Base-by-base conservation (phyloP, 1,284 basidiomycete genomes). In the Ceratobasidium theobromae region DNA sequence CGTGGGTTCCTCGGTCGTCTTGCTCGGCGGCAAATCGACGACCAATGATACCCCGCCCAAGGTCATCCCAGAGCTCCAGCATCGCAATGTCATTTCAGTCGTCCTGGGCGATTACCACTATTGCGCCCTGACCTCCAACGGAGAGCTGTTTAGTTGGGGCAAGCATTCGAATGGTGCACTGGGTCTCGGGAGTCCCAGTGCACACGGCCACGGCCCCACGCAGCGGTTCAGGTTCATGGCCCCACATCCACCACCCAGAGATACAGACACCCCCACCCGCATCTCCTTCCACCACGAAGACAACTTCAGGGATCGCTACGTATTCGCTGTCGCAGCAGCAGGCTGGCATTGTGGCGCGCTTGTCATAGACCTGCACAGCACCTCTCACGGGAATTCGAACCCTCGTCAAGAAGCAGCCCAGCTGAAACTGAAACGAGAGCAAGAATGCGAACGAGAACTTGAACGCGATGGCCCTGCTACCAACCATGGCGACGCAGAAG, bases 321-420 rank as follows among this genome's bases (percentile, higher is more conserved):
- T 89, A 70, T 90, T 94, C 71, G 82, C 82, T 3, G 86, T 87
- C 8, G 82, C 90, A 3, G 90, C 91, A 3, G 83, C 86, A 0
- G 93, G 93, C 12, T 93, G 92, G 92, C 93, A 95, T 72, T 89
- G 84, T 66, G 93, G 92, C 9, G 91, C 91, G 0, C 78, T 95
- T 53, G 89, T 91, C 0, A 87, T 95, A 30, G 89, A 93, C 73
- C 76, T 91, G 21, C 58, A 64, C 58, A 64, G 58, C 58, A 40
- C 58, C 25, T 40, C 58, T 46, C 41, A 40, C 51, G 27, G 30
- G 48, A 64, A 64, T 11, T 38, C 35, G 35, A 38, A 38, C 16
- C 35, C 35, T 16, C 9, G 9, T 38, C 45, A 30, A 45, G 43
- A 45, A 45, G 43, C 12, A n/a, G n/a, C n/a, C n/a, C n/a, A n/a